Conservation (phyloP, 805 yeast genomes). For the Candida chilensis region DNA sequence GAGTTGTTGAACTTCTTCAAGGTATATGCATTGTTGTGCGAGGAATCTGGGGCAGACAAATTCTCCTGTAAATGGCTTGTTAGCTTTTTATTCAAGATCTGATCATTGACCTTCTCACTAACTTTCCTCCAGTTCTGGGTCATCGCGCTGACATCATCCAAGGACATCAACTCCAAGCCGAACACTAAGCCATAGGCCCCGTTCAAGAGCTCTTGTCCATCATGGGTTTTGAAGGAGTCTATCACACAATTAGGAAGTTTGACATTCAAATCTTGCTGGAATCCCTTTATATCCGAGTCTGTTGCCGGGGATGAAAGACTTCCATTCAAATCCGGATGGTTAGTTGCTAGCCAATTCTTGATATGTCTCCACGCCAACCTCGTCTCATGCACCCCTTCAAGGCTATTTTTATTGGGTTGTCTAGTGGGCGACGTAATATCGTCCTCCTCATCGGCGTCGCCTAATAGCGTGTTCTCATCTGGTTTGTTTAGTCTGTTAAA, state of each 20-base stretch:
- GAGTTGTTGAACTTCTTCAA: too few species aligned
- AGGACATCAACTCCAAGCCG: conserved; percentile 70
- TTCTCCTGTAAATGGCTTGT: too few species aligned
- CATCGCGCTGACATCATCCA: conserved; percentile 75
- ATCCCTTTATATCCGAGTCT: conserved; percentile 65
- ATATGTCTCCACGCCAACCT: conserved; percentile 84
- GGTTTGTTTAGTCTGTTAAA: conserved; percentile 33
- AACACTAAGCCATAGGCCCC: conserved; percentile 68
- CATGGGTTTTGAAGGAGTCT: conserved; percentile 74
- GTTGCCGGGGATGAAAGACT: conserved; percentile 77
- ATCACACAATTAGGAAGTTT: conserved; percentile 73
- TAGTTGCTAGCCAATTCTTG: conserved; percentile 70
- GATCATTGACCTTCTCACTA: conserved; percentile 30
- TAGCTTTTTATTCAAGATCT: too few species aligned
- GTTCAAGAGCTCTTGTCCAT: conserved; percentile 77
- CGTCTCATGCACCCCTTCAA: conserved; percentile 67
- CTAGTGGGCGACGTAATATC: conserved; percentile 4
- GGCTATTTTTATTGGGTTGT: conserved; percentile 7
- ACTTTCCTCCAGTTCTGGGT: conserved; percentile 82
- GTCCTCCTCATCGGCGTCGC: conserved; percentile 1
- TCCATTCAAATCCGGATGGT: conserved; percentile 75
- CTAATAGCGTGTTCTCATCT: conserved; percentile 11
- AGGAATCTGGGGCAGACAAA: too few species aligned
- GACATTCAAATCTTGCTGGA: conserved; percentile 74
- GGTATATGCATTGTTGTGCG: too few species aligned